These are phyloP conservation scores for Sugiyamaella americana DNA, from an alignment of 805 yeast genomes.

Conservation along the genomic window DNA sequence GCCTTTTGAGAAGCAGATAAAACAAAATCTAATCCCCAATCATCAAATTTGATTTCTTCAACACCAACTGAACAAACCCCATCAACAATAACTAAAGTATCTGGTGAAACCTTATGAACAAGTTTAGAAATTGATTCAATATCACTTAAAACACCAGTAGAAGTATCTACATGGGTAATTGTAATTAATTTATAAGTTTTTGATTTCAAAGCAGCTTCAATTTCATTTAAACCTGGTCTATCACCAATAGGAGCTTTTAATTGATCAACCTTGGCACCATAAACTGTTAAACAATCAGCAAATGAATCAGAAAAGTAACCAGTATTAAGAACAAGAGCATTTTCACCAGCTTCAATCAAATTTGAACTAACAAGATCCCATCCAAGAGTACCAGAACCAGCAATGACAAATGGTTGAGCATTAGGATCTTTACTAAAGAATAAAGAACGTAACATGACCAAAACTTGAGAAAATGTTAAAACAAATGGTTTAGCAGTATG, in stretches of 20 bases:
- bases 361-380: slow-evolving; percentile 89
- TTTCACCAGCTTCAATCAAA: slow-evolving; percentile 56
- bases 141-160: slow-evolving; percentile 84
- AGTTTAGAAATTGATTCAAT: slow-evolving; percentile 55
- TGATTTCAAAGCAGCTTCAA: slow-evolving; percentile 49
- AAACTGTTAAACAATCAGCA: slow-evolving; percentile 65
- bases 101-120: slow-evolving; percentile 65
- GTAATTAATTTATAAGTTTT: slow-evolving; percentile 64
- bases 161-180: slow-evolving; percentile 93
- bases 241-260: slow-evolving; percentile 70
- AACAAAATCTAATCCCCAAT: slow-evolving; percentile 85
- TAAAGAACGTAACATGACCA: slow-evolving; percentile 62
- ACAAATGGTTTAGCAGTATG: slow-evolving; percentile 86
- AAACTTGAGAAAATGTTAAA: slow-evolving; percentile 60
- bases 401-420: slow-evolving; percentile 75
- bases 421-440: slow-evolving; percentile 60
- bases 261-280: slow-evolving; percentile 71
- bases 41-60: slow-evolving; percentile 77
- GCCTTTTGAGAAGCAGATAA: slow-evolving; percentile 95
- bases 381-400: slow-evolving; percentile 93
- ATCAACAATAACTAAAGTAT: slow-evolving; percentile 78
- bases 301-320: slow-evolving; percentile 83
- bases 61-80: slow-evolving; percentile 94
- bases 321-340: slow-evolving; percentile 75
- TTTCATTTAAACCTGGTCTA: slow-evolving; percentile 48